phyloP scores from a whole-genome alignment of 345 rosid genomes.

The Citrus hindsii region DNA sequence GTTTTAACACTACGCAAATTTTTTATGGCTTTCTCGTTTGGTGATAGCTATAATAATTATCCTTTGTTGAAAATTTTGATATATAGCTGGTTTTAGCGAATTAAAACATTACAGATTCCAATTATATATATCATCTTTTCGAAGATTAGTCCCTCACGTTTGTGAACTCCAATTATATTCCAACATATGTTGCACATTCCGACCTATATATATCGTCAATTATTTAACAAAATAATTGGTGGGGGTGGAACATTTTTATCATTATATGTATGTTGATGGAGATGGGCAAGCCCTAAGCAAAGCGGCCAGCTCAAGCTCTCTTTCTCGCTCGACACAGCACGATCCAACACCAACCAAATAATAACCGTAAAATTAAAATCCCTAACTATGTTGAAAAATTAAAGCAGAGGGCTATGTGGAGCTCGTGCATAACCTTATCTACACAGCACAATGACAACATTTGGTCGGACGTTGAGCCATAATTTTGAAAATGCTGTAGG shows the following conservation, averaged over 20 bases:
- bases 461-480: constrained; percentile 26
- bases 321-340: constrained; percentile 4
- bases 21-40: background rate
- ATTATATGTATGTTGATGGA: background rate
- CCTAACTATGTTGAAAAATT: background rate
- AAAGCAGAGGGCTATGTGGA: constrained; percentile 8
- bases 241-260: background rate
- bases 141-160: background rate
- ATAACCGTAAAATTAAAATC: background rate
- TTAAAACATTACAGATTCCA: background rate
- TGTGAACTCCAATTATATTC: background rate
- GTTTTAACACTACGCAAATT: background rate
- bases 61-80: background rate
- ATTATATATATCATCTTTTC: no score
- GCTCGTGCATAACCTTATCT: constrained; percentile 23
- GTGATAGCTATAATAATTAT: background rate
- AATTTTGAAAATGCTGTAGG: constrained; percentile 12
- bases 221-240: background rate
- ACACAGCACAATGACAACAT: constrained; percentile 16
- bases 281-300: background rate
- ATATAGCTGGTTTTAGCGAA: no score
- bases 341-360: constrained; percentile 3
- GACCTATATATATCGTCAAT: background rate
- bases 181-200: background rate
- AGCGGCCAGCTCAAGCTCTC: constrained; percentile 6